Base-by-base conservation (phyloP, 2,329 filamentous ascomycete genomes). In the Colletotrichum paranaense region DNA sequence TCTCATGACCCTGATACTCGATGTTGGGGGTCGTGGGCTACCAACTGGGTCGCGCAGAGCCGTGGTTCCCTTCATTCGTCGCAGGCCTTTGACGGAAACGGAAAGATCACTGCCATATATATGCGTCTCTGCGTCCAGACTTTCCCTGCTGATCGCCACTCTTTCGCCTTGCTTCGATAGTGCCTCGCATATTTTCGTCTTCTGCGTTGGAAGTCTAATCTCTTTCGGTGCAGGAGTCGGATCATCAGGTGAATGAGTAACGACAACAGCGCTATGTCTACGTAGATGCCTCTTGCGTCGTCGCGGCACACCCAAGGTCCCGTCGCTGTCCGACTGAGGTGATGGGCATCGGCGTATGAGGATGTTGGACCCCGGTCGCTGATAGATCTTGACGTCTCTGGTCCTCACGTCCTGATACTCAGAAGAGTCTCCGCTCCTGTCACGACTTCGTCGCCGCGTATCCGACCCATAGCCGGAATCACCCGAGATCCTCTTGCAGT, bases 381-480 rank as follows among this genome's bases (percentile, higher is more conserved):
- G n/a, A 19, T 63, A 30, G 30, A 26, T 11, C 35, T 28, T 22
- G 8, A 56, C 12, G 28, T 7, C 35, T 32, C 16, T 22, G 19
- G 9, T 8, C 7, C 22, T 22, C 16, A 8, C 6, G 11, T 3
- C 5, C n/a, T 22, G 26, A 22, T 24, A 11, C 14, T 67, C 32
- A 9, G 24, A 59, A 59, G 9, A 9, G 19, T 22, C 7, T 7
- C n/a, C 8, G 2, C 53, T 32, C 7, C 52, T 9, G n/a, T 53
- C 46, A 19, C 63, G 38, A 12, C 35, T 22, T 42, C 30, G 30
- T 22, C 32, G 69, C 26, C 38, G 38, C 9, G 30, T 52, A 22
- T 70, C 67, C 7, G 70, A 65, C 5, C 59, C 67, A 11, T 73
- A 71, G 6, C 70, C 70, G 6, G 70, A 73, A 22, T 73, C 67